A percentile compares a stretch with the other conserved stretches of the same genome.
phyloP scores from a whole-genome alignment of 495 filamentous ascomycete species.

The Neurospora sp. region DNA sequence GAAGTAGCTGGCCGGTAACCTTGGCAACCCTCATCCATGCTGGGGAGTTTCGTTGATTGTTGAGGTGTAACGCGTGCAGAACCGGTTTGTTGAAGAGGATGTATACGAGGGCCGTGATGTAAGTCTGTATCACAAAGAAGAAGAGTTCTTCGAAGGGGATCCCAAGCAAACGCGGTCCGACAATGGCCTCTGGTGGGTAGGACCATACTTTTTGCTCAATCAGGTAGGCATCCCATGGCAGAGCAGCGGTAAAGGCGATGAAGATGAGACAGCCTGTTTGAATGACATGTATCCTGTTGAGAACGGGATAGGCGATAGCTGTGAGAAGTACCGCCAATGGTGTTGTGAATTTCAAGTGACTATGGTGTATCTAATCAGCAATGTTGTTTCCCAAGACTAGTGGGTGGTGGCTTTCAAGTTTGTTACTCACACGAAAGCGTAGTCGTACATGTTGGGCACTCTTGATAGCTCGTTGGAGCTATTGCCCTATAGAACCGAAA shows the following conservation, averaged over 20 bases:
- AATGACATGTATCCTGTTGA: slow-evolving; percentile 46
- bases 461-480: not conserved
- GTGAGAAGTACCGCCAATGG: slow-evolving; percentile 50
- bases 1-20: slow-evolving; percentile 31
- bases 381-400: not conserved
- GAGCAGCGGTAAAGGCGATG: slow-evolving; percentile 49
- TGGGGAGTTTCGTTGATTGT: slow-evolving; percentile 6
- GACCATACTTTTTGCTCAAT: slow-evolving; percentile 55
- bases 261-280: slow-evolving; percentile 46
- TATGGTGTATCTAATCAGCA: slow-evolving; percentile 13
- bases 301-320: slow-evolving; percentile 44
- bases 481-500: not conserved
- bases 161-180: slow-evolving; percentile 45
- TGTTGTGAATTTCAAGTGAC: slow-evolving; percentile 60
- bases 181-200: slow-evolving; percentile 50
- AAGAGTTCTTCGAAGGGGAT: slow-evolving; percentile 61
- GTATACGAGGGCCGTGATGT: slow-evolving; percentile 57
- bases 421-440: slow-evolving; percentile 51
- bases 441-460: slow-evolving; percentile 44
- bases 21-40: slow-evolving; percentile 12
- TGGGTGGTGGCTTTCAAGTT: not conserved
- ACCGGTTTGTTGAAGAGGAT: slow-evolving; percentile 51
- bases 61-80: slow-evolving; percentile 47
- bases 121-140: slow-evolving; percentile 70
- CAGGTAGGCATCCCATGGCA: slow-evolving; percentile 64